Evolutionary conservation across 805 yeast genomes (phyloP), one percentile per base, ranked within the genome.

Genomic region (Lachancea quebecensis): DNA sequence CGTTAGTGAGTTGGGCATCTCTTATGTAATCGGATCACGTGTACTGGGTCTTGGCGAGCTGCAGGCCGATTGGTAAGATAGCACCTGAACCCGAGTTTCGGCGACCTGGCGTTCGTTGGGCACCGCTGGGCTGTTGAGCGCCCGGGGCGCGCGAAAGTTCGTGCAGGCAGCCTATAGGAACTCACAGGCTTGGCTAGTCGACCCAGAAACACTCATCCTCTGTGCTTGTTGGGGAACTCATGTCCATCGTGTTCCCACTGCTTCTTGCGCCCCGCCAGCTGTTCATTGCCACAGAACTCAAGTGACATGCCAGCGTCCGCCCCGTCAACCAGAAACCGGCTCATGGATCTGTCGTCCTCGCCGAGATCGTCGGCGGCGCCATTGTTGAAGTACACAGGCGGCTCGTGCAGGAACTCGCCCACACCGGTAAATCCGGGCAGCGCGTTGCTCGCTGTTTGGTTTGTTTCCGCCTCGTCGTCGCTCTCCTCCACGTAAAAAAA

Each of bases 361-460:
- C 51, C 61, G 12, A 60, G 48, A 31, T 60, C 65, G 48, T 60
- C 65, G 1, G 62, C 65, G 15, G 49, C 41, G 1, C 65, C 65
- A 1, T 44, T 29, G 48, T 59, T 58, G 15, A 47, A 45, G 37
- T 47, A 57, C 5, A 42, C 41, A 5, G 37, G 30, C 9, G 48
- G 45, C 14, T 42, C 46, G 17, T 54, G 47, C 8, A 51, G 37
- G 14, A 53, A 44, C 17, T 56, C 60, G 15, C 55, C 43, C 28
- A 58, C 36, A 2, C 58, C 60, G 4, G 53, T 41, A 14, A 42
- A 49, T 11, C 38, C 40, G 6, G 49, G 31, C 33, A 3, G 38
- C 28, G 29, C 34, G 44, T 35, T 28, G 27, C 18, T 30, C 27
- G 10, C 39, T 39, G 21, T 41, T 36, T 12, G 37, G 44, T 15